phyloP scores from a whole-genome alignment of 139 green algal genomes.

The Chlamydomonas sp. region DNA sequence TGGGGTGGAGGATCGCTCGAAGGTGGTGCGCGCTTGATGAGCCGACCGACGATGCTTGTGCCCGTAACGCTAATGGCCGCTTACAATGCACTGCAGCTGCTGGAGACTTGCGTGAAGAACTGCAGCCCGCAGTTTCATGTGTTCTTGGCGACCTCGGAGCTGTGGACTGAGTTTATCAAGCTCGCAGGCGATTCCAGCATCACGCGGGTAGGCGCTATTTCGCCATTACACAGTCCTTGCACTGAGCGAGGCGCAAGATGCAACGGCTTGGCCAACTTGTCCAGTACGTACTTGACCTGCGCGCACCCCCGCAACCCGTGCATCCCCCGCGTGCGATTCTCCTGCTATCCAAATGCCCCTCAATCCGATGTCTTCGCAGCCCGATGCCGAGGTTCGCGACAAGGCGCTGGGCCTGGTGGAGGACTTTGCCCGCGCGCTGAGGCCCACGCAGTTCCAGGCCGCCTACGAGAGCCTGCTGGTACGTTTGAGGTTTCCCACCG shows the following conservation, averaged over 20 bases:
- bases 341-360: not conserved
- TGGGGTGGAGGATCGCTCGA: not conserved
- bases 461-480: conserved; percentile 51
- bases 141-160: conserved; percentile 47
- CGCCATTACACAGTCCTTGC: not conserved
- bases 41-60: not conserved
- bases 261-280: not conserved
- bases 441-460: conserved; percentile 41
- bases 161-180: conserved; percentile 63
- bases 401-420: conserved; percentile 64
- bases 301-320: too few relatives aligned
- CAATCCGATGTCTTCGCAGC: conserved; percentile 28
- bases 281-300: too few relatives aligned
- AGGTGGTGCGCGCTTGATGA: not conserved
- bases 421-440: conserved; percentile 59
- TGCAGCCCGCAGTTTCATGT: conserved; percentile 58
- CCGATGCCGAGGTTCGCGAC: conserved; percentile 66
- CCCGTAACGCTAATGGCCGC: not conserved
- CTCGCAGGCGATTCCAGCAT: conserved; percentile 47
- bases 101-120: conserved; percentile 77
- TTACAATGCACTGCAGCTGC: conserved; percentile 28
- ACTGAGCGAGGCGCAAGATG: not conserved
- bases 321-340: too few relatives aligned
- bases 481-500: not conserved
- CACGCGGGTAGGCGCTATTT: not conserved